Evolutionary conservation across 306 rosid species (phyloP).

Genomic region (Ochetophila trinervis): DNA sequence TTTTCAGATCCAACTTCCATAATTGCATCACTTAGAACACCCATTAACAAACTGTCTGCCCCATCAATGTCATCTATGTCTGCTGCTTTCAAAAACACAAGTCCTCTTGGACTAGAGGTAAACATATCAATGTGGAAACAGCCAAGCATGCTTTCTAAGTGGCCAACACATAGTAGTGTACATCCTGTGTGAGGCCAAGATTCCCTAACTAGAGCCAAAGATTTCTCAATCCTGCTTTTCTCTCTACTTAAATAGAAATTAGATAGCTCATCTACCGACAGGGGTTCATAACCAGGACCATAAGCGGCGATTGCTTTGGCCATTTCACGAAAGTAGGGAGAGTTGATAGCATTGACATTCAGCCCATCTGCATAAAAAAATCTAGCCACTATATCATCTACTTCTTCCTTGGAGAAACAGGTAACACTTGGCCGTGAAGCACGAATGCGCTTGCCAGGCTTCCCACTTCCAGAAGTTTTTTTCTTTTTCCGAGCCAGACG

Average conservation of each 20-base stretch:
- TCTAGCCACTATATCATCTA: slow-evolving; percentile 46
- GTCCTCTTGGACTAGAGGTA: slow-evolving; percentile 51
- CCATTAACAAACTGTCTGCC: slow-evolving; percentile 23
- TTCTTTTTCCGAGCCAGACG: slow-evolving; percentile 37
- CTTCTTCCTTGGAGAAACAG: slow-evolving; percentile 46
- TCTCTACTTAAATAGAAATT: slow-evolving; percentile 45
- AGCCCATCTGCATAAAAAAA: slow-evolving; percentile 50
- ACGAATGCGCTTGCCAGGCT: slow-evolving; percentile 36
- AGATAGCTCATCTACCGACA: slow-evolving; percentile 35
- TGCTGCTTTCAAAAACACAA: slow-evolving; percentile 41
- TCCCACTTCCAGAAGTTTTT: slow-evolving; percentile 35
- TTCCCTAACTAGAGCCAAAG: slow-evolving; percentile 42
- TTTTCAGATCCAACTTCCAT: slow-evolving; percentile 39
- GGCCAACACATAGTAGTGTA: slow-evolving; percentile 44
- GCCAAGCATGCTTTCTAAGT: slow-evolving; percentile 23
- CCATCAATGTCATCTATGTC: slow-evolving; percentile 33
- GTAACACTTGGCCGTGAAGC: slow-evolving; percentile 31
- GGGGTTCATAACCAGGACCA: slow-evolving; percentile 54
- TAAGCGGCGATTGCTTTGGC: slow-evolving; percentile 45
- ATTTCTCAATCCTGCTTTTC: slow-evolving; percentile 50
- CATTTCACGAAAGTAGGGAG: slow-evolving; percentile 50
- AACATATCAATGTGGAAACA: slow-evolving; percentile 43
- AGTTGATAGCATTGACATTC: slow-evolving; percentile 34
- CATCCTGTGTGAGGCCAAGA: slow-evolving; percentile 59
- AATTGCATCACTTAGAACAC: slow-evolving; percentile 38